A percentile compares a stretch with the other conserved stretches of the same genome.
phyloP scores from a whole-genome alignment of 1,284 basidiomycete genomes.

The Naganishia cerealis region DNA sequence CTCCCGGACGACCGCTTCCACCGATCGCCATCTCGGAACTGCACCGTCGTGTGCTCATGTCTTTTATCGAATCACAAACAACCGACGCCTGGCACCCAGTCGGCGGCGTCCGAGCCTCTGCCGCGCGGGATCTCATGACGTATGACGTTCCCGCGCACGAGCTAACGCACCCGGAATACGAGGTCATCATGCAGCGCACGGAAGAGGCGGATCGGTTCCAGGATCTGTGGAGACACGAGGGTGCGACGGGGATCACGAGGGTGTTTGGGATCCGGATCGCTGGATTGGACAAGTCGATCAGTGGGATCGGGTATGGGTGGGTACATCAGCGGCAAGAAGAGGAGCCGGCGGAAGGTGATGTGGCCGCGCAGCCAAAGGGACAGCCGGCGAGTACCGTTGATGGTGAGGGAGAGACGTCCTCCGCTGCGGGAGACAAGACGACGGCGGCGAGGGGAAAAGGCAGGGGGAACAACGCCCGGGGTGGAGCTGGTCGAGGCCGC shows the following conservation, averaged over 20 bases:
- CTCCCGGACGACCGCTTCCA: conserved; percentile 38
- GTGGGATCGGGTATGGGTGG: conserved; percentile 18
- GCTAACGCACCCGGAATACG: conserved; percentile 41
- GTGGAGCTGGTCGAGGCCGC: neutral
- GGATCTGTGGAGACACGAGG: conserved; percentile 24
- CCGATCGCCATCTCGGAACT: conserved; percentile 46
- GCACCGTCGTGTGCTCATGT: conserved; percentile 55
- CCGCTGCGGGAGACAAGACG: conserved; percentile 6
- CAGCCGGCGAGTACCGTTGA: neutral
- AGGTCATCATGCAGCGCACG: conserved; percentile 58
- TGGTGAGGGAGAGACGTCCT: conserved; percentile 1
- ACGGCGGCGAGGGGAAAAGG: neutral
- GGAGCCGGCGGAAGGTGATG: neutral
- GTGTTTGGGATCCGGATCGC: conserved; percentile 26
- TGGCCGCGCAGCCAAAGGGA: neutral
- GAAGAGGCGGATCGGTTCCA: conserved; percentile 24
- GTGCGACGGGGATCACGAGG: conserved; percentile 23
- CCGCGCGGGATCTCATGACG: conserved; percentile 69
- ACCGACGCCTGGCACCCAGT: conserved; percentile 46
- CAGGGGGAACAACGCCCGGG: neutral
- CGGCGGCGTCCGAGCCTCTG: conserved; percentile 54
- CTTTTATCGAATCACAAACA: conserved; percentile 49
- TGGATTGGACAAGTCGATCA: conserved; percentile 22
- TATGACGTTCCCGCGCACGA: conserved; percentile 59
- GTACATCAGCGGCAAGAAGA: conserved; percentile 14